These are phyloP conservation scores for Hypomyces perniciosus DNA, from an alignment of 2,329 filamentous ascomycete genomes.

Conservation along the genomic window DNA sequence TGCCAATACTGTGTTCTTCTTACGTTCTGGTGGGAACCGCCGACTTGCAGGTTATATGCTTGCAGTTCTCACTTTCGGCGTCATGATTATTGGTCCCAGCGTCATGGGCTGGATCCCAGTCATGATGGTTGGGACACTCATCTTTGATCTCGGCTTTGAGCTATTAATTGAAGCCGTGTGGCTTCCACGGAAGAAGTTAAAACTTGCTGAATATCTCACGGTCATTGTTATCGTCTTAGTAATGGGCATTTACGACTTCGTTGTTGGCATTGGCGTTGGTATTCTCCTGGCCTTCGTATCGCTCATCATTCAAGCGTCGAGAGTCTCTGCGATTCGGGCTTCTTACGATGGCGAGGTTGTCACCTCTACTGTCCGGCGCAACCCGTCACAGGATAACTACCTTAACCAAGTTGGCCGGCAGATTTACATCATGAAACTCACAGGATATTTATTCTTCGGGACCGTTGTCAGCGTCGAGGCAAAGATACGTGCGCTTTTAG, in stretches of 20 bases:
- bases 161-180: slow-evolving; percentile 83
- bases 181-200: slow-evolving; percentile 81
- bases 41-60: slow-evolving; percentile 82
- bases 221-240: slow-evolving; percentile 85
- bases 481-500: slow-evolving; percentile 73
- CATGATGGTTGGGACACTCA: slow-evolving; percentile 92
- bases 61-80: slow-evolving; percentile 69
- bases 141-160: slow-evolving; percentile 92
- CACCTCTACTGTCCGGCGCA: slow-evolving; percentile 85
- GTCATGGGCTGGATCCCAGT: slow-evolving; percentile 93
- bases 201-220: slow-evolving; percentile 81
- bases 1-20: slow-evolving; percentile 95
- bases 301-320: slow-evolving; percentile 85
- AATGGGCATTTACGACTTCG: slow-evolving; percentile 97
- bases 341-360: slow-evolving; percentile 87
- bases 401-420: slow-evolving; percentile 79
- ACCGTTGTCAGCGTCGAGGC: slow-evolving; percentile 95
- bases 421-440: slow-evolving; percentile 85
- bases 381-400: slow-evolving; percentile 82
- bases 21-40: slow-evolving; percentile 82
- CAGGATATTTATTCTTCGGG: slow-evolving; percentile 96
- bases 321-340: slow-evolving; percentile 80
- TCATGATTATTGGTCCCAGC: slow-evolving; percentile 79
- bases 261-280: slow-evolving; percentile 85
- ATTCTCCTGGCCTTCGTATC: slow-evolving; percentile 88